A percentile compares a stretch with the other conserved stretches of the same genome.
Evolutionary conservation across 2,329 filamentous ascomycete genomes (phyloP).

Genomic region (Arthroderma sp.): DNA sequence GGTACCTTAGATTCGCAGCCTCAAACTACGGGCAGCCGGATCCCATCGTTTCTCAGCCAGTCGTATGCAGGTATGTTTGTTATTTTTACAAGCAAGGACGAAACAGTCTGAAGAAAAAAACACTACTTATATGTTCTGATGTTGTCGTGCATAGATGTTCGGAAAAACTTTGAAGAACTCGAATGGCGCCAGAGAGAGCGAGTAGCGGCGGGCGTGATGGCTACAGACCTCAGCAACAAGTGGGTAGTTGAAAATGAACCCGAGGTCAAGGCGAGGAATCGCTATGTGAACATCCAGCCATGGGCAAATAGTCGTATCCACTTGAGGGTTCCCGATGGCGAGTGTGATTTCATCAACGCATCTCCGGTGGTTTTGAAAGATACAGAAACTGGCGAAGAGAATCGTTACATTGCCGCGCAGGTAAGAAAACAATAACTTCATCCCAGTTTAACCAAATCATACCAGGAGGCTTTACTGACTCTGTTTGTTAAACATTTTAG

Average conservation of each 20-base stretch:
- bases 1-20: conserved; percentile 13
- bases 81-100: not conserved
- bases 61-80: conserved; percentile 23
- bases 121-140: not conserved
- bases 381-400: conserved; percentile 32
- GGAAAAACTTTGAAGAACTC: conserved; percentile 47
- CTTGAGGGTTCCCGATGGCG: conserved; percentile 60
- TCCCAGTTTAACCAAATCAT: not conserved
- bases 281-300: conserved; percentile 80
- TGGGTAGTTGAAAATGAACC: conserved; percentile 48
- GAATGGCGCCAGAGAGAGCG: conserved; percentile 48
- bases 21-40: conserved; percentile 15
- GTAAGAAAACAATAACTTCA: conserved; percentile 20
- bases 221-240: conserved; percentile 36
- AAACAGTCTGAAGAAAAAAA: not conserved
- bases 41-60: conserved; percentile 28
- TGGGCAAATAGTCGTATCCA: conserved; percentile 78
- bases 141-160: conserved; percentile 36
- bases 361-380: conserved; percentile 52
- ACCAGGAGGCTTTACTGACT: not conserved
- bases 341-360: conserved; percentile 71
- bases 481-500: conserved; percentile 19
- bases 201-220: conserved; percentile 33
- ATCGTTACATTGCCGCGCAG: conserved; percentile 80
- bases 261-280: conserved; percentile 53